Percentiles rank a stretch among this genome's conserved stretches.
These are phyloP conservation scores for Acidiella bohemica DNA, from an alignment of 495 filamentous ascomycete species.

Conservation along the genomic window DNA sequence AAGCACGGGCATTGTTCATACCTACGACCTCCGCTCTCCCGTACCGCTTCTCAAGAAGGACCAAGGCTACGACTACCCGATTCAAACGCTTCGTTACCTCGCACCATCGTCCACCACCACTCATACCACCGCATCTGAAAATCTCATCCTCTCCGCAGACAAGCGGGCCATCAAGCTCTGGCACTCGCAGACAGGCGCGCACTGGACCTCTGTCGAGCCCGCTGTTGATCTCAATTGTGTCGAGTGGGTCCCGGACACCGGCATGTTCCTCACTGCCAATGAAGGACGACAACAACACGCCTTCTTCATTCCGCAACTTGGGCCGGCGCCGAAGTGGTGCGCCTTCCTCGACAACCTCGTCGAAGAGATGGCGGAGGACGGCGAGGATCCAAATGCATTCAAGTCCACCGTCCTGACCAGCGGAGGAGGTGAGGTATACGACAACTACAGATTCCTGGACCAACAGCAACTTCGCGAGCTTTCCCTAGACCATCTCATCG, in stretches of 20 bases:
- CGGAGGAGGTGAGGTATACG: conserved; percentile 62
- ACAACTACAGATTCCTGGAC: conserved; percentile 97
- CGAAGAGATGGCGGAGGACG: conserved; percentile 91
- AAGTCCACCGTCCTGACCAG: conserved; percentile 6
- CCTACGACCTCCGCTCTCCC: conserved; percentile 87
- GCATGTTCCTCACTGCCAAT: conserved; percentile 90
- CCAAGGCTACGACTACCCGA: conserved; percentile 89
- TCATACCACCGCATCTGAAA: conserved; percentile 47
- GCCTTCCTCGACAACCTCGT: conserved; percentile 92
- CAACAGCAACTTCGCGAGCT: conserved; percentile 64
- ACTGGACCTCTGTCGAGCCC: conserved; percentile 93
- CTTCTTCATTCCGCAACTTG: conserved; percentile 91
- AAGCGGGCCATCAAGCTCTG: conserved; percentile 96
- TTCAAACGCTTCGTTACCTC: conserved; percentile 80
- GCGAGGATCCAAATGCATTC: conserved; percentile 55
- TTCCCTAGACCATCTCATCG: conserved; percentile 74
- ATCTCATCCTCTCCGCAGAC: conserved; percentile 82
- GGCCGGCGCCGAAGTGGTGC: conserved; percentile 89
- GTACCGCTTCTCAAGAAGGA: conserved; percentile 77
- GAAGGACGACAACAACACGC: conserved; percentile 85
- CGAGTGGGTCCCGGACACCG: conserved; percentile 71
- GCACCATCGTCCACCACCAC: conserved; percentile 53
- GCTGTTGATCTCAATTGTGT: conserved; percentile 88
- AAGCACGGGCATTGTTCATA: conserved; percentile 72
- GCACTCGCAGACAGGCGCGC: conserved; percentile 63